Evolutionary conservation across 148 eudicot species (phyloP).

Genomic region (Chenopodium formosanum): DNA sequence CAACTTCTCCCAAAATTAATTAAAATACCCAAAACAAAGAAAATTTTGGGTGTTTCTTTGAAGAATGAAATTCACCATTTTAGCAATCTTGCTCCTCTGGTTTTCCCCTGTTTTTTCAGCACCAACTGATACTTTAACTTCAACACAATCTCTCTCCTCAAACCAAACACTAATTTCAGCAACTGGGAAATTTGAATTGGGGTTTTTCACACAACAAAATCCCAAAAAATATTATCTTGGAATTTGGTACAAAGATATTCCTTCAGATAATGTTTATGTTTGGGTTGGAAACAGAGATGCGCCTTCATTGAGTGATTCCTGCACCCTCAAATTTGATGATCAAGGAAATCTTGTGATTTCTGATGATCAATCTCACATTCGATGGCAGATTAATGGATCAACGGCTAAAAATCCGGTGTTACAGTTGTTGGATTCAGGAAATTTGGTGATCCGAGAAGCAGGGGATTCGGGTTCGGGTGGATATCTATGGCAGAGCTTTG

Average conservation of each 20-base stretch:
- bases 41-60: too few relatives aligned
- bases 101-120: slow-evolving; percentile 19
- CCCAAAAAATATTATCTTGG: slow-evolving; percentile 25
- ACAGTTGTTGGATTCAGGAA: slow-evolving; percentile 39
- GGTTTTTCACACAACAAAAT: slow-evolving; percentile 33
- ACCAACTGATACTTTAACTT: slow-evolving; percentile 32
- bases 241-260: slow-evolving; percentile 43
- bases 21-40: background rate
- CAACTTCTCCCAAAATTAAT: background rate
- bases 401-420: slow-evolving; percentile 22
- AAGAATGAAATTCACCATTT: slow-evolving; percentile 21
- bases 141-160: slow-evolving; percentile 17
- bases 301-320: slow-evolving; percentile 17
- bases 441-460: slow-evolving; percentile 37
- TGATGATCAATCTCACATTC: background rate
- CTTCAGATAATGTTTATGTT: slow-evolving; percentile 16
- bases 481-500: slow-evolving; percentile 44
- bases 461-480: slow-evolving; percentile 13
- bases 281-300: slow-evolving; percentile 51
- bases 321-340: slow-evolving; percentile 18
- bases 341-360: slow-evolving; percentile 22
- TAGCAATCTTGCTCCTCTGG: slow-evolving; percentile 15
- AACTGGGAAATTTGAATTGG: slow-evolving; percentile 33
- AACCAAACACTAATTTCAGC: slow-evolving; percentile 40
- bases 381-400: slow-evolving; percentile 14